Percentiles rank a stretch among this genome's conserved stretches.
Conservation (phyloP, 2,329 filamentous ascomycete genomes). For the Beauveria caledonica region DNA sequence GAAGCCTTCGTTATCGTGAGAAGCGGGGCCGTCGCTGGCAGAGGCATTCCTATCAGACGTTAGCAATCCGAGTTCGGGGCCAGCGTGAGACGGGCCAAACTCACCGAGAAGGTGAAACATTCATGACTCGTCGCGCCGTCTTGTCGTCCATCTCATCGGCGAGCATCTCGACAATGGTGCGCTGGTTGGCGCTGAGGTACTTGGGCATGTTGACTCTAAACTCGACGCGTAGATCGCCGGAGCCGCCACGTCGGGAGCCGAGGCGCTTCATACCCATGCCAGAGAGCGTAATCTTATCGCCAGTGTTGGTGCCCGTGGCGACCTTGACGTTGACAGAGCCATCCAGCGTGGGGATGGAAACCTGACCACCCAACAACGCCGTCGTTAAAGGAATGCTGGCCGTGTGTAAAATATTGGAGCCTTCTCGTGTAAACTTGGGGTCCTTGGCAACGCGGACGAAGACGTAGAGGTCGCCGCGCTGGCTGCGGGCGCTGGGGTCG, state of each 20-base stretch:
- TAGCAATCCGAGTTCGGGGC: not conserved
- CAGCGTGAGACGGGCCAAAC: not conserved
- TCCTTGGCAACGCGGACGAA: slow-evolving; percentile 85
- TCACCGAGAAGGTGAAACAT: slow-evolving; percentile 39
- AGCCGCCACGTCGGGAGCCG: slow-evolving; percentile 53
- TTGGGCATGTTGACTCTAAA: slow-evolving; percentile 96
- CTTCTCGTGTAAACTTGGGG: slow-evolving; percentile 77
- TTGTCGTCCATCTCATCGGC: slow-evolving; percentile 94
- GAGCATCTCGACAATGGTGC: slow-evolving; percentile 88
- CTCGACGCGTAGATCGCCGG: slow-evolving; percentile 83
- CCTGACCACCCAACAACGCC: slow-evolving; percentile 83
- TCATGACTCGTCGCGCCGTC: slow-evolving; percentile 87
- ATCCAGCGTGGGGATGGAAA: slow-evolving; percentile 81
- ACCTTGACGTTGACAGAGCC: slow-evolving; percentile 87
- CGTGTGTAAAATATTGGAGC: slow-evolving; percentile 88
- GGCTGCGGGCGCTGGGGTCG: slow-evolving; percentile 53
- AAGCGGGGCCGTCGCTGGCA: slow-evolving; percentile 27
- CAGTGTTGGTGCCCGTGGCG: slow-evolving; percentile 81
- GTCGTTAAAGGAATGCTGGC: slow-evolving; percentile 88
- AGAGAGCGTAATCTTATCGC: slow-evolving; percentile 79
- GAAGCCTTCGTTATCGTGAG: slow-evolving; percentile 79
- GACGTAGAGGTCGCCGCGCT: slow-evolving; percentile 84
- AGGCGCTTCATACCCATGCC: slow-evolving; percentile 95
- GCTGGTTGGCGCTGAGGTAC: slow-evolving; percentile 82
- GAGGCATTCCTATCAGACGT: slow-evolving; percentile 2